Evolutionary conservation across 75 land plant species (phyloP), one percentile per base, ranked within the genome.

Genomic region (Sequoiadendron giganteum): DNA sequence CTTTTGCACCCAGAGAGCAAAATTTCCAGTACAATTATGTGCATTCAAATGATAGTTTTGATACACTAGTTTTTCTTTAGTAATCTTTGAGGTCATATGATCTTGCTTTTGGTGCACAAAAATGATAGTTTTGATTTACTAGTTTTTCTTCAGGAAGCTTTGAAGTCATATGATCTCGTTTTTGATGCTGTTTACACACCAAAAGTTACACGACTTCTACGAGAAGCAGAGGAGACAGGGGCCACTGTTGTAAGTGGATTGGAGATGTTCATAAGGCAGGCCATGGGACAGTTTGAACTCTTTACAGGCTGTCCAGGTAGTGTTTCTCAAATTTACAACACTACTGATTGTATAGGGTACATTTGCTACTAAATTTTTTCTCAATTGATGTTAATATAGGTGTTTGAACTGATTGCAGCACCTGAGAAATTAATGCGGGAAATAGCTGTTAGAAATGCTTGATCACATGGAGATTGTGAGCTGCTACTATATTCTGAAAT

Each of bases 261-360:
- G 86, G 98, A 97, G 88, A 97, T 97, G 99, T 97, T 97, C 89
- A 92, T 94, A 14, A 89, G 98, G 36, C 99, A 98, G 84, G 99
- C 99, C 38, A 93, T 92, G 88, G 94, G 92, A 30, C 99, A 98
- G 75, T 96, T 92, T 87, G 95, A 94, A 81, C 89, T 92, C 81
- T 98, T 98, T 90, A 96, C 99, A 2, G 96, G 94, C 11, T 84
- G 90, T 83, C 93, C 97, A 77, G 97, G 99, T 48, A 48, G 10
- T 7, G 52, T 48, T 45, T 45, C 47, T 45, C 47, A 45, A 45
- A 8, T 48, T 8, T 10, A 48, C 52, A 8, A 48, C 52, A 48
- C 52, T 8, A 48, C 10, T 10, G 10, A 48, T 48, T 48, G 32
- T 28, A 28, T 45, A n/a, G 84, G 52, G 14, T 11, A 47, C 38